These are phyloP conservation scores for Clonostachys chloroleuca DNA, from an alignment of 2,329 filamentous ascomycete genomes.

Conservation along the genomic window DNA sequence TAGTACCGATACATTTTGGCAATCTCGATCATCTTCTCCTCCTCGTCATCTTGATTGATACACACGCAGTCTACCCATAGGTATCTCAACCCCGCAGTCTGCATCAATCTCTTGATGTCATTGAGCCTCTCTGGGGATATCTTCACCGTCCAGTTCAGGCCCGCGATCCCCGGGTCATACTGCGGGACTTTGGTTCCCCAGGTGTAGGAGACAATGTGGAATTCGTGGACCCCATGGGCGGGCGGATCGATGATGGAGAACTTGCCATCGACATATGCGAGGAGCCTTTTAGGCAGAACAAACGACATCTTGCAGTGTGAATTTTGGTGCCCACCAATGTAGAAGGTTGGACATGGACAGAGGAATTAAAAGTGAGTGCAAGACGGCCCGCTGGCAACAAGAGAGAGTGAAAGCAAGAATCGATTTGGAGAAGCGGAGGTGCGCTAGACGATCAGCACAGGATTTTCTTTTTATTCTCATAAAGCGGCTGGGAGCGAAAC, in stretches of 20 bases:
- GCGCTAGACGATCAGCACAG: too few relatives aligned
- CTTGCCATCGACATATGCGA: neutral
- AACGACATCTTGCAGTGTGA: too few relatives aligned
- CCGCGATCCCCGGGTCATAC: neutral
- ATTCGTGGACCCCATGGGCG: neutral
- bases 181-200: neutral
- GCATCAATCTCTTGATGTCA: neutral
- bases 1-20: constrained; percentile 5
- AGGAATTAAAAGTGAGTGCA: too few relatives aligned
- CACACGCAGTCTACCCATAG: constrained; percentile 6
- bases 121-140: neutral
- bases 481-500: too few relatives aligned
- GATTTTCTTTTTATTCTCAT: too few relatives aligned
- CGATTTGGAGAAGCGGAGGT: too few relatives aligned
- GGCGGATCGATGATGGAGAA: neutral
- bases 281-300: neutral
- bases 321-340: too few relatives aligned
- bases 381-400: too few relatives aligned
- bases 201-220: neutral
- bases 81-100: neutral
- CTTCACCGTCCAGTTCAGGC: neutral
- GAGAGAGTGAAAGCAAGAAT: too few relatives aligned
- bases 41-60: constrained; percentile 4
- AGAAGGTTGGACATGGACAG: too few relatives aligned
- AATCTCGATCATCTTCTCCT: constrained; percentile 6